Evolutionary conservation across 2,329 filamentous ascomycete genomes (phyloP).

Genomic region (Cladosporium colombiae): DNA sequence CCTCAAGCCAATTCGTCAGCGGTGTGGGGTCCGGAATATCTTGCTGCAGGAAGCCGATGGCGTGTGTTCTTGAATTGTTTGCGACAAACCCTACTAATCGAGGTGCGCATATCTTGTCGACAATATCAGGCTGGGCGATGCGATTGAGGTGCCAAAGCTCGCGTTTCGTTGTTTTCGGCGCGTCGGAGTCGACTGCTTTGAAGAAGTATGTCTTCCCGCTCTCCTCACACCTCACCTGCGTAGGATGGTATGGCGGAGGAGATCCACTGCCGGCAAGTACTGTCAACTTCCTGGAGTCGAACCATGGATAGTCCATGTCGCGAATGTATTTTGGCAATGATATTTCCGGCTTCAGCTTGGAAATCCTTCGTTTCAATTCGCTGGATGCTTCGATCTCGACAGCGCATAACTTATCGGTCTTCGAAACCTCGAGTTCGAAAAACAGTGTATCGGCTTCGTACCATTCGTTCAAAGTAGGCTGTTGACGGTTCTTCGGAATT

Average conservation of each 20-base stretch:
- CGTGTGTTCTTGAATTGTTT: slow-evolving; percentile 25
- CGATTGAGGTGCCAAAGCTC: slow-evolving; percentile 36
- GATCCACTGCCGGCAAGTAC: slow-evolving; percentile 97
- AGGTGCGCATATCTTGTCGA: slow-evolving; percentile 35
- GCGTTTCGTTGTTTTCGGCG: slow-evolving; percentile 37
- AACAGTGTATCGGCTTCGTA: slow-evolving; percentile 34
- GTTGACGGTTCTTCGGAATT: slow-evolving; percentile 15
- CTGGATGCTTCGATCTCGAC: slow-evolving; percentile 35
- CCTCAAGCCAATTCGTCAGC: slow-evolving; percentile 36
- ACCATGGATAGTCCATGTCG: slow-evolving; percentile 88
- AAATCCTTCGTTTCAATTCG: slow-evolving; percentile 84
- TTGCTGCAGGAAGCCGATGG: slow-evolving; percentile 39
- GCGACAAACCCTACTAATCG: slow-evolving; percentile 35
- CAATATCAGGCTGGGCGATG: slow-evolving; percentile 32
- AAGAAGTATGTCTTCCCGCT: slow-evolving; percentile 85
- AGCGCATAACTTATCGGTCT: slow-evolving; percentile 30
- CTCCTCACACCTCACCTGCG: slow-evolving; percentile 91
- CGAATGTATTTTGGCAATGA: slow-evolving; percentile 61
- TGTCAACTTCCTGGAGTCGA: slow-evolving; percentile 93
- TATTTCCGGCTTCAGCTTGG: slow-evolving; percentile 83
- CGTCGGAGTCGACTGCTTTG: slow-evolving; percentile 36
- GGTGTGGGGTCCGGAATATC: slow-evolving; percentile 36
- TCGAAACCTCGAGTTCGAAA: slow-evolving; percentile 30
- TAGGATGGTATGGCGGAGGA: slow-evolving; percentile 55
- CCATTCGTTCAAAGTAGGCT: slow-evolving; percentile 35